A percentile compares a stretch with the other conserved stretches of the same genome.
Conservation (phyloP, 345 rosid genomes). For the Pugionium cornutum region DNA sequence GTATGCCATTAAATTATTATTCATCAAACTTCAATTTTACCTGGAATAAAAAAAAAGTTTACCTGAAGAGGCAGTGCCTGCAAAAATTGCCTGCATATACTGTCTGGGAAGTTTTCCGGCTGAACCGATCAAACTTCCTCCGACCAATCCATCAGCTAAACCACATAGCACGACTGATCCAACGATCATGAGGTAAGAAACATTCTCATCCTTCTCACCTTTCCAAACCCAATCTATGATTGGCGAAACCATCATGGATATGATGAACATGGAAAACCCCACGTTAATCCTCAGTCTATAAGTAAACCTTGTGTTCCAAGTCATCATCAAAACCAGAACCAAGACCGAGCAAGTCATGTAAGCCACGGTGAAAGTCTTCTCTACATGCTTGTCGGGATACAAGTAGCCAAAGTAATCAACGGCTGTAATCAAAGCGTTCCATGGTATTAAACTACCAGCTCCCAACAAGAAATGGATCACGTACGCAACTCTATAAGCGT, state of each 20-base stretch:
- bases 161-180: slow-evolving; percentile 76
- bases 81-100: slow-evolving; percentile 95
- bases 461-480: slow-evolving; percentile 87
- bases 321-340: slow-evolving; percentile 59
- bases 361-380: slow-evolving; percentile 84
- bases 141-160: slow-evolving; percentile 85
- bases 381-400: slow-evolving; percentile 70
- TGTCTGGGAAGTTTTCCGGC: slow-evolving; percentile 85
- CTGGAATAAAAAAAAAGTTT: slow-evolving; percentile 2
- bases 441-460: slow-evolving; percentile 90
- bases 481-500: slow-evolving; percentile 69
- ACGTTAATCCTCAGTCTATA: slow-evolving; percentile 68
- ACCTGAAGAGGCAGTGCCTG: slow-evolving; percentile 98
- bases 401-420: slow-evolving; percentile 75
- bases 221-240: slow-evolving; percentile 60
- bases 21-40: background rate
- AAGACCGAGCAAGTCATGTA: slow-evolving; percentile 83
- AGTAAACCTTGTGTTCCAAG: slow-evolving; percentile 54
- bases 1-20: no score
- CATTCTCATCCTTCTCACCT: slow-evolving; percentile 33
- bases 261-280: slow-evolving; percentile 73
- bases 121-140: slow-evolving; percentile 81
- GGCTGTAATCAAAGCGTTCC: slow-evolving; percentile 93
- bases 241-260: slow-evolving; percentile 72
- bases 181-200: slow-evolving; percentile 53